These are phyloP conservation scores for Leccinellum rugosiceps DNA, from an alignment of 768 basidiomycete species.

Conservation along the genomic window DNA sequence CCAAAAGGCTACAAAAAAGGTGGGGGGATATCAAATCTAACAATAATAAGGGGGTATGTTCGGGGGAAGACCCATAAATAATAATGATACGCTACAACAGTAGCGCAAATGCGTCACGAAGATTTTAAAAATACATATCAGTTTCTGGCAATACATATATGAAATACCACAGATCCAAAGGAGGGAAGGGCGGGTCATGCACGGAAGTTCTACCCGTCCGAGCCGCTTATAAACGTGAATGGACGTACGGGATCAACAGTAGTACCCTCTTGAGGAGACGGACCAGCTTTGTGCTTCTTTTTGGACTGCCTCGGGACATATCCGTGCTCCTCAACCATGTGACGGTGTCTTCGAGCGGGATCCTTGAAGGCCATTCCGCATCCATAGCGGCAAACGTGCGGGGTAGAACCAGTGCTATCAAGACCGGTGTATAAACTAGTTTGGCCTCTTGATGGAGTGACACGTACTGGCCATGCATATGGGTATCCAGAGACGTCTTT, in stretches of 20 bases:
- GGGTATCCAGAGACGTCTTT: conserved; percentile 57
- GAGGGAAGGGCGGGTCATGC: conserved; percentile 1
- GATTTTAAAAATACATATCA: conserved; percentile 26
- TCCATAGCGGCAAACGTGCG: conserved; percentile 48
- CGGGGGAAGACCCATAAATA: conserved; percentile 11
- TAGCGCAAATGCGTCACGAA: conserved; percentile 5
- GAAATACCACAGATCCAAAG: conserved; percentile 14
- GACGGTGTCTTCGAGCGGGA: conserved; percentile 60
- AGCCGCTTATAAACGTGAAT: conserved; percentile 30
- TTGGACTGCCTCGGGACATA: conserved; percentile 46
- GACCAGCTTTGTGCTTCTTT: conserved; percentile 41
- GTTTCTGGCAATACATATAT: conserved; percentile 21
- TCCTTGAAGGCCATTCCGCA: conserved; percentile 60
- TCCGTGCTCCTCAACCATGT: conserved; percentile 51
- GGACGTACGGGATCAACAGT: conserved; percentile 30
- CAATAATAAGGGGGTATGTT: conserved; percentile 15
- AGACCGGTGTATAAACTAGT: conserved; percentile 10
- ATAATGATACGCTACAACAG: conserved; percentile 16
- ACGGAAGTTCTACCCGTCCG: conserved; percentile 21
- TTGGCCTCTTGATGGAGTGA: not conserved
- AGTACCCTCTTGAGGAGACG: conserved; percentile 25
- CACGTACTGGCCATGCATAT: conserved; percentile 52
- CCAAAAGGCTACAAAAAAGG: conserved; percentile 18
- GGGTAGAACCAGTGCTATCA: conserved; percentile 54
- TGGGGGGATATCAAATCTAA: conserved; percentile 7